Evolutionary conservation across 371 early-diverging fungal genomes (phyloP), one percentile per base, ranked within the genome.

Genomic region (Phascolomyces articulosus): DNA sequence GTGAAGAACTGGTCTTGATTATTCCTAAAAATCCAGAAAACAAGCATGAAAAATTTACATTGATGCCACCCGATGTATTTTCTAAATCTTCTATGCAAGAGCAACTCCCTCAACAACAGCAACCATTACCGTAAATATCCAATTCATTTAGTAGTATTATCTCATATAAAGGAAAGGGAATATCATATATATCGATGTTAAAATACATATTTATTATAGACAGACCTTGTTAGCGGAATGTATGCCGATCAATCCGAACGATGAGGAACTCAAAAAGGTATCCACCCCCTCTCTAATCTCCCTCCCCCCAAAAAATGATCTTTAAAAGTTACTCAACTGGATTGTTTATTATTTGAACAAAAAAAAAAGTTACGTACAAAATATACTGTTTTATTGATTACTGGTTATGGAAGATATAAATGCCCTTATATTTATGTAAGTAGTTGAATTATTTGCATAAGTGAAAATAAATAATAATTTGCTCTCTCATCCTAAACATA

Each of bases 371-470:
- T 26, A 16, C 40, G 23, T 31, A 67, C 63, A 38, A 29, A 82
- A 13, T 59, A 73, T 7, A 83, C 87, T 6, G 82, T 88, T 15
- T 91, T 93, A 60, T 64, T 93, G 34, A 74, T 93, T 38, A 90
- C 93, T 40, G 93, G 91, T 13, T 93, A 93, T 65, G 82, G 88
- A 20, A 82, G 87, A 21, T 93, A 93, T 72, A 85, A 85, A 60
- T 90, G 91, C 61, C 93, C 93, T 24, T 93, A 92, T 60, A 90
- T 93, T 40, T 93, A 93, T 90, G 88, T 89, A 80, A 58, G 74
- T n/a, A n/a, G n/a, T n/a, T n/a, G n/a, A n/a, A n/a, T n/a, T n/a
- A n/a, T n/a, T n/a, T n/a, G n/a, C 15, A 2, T 58, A 11, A 16
- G 10, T 10, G 27, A 55, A 16, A 24, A 55, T 41, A 7, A 4